phyloP scores from a whole-genome alignment of 2,329 filamentous ascomycete genomes.

The Aspergillus spinulosporus region DNA sequence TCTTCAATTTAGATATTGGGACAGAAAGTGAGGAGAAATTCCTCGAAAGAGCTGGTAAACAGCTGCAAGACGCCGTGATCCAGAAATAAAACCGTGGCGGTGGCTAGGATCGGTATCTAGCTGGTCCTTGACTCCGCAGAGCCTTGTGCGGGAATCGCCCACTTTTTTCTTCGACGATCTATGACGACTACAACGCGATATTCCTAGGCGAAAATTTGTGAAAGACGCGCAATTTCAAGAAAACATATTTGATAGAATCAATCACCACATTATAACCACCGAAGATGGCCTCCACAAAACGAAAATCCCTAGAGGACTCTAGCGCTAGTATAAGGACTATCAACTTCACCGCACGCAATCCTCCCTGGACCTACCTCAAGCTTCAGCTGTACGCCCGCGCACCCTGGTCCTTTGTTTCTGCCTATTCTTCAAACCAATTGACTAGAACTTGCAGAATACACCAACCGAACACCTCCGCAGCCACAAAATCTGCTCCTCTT shows the following conservation, averaged over 20 bases:
- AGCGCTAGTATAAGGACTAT: constrained; percentile 18
- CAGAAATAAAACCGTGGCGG: constrained; percentile 5
- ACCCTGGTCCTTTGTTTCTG: not conserved
- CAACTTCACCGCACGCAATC: constrained; percentile 44
- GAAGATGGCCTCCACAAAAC: constrained; percentile 21
- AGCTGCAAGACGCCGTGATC: constrained; percentile 22
- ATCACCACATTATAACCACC: too few species aligned
- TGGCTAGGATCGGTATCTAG: not conserved
- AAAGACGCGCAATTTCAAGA: not conserved
- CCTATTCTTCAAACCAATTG: not conserved
- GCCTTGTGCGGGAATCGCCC: constrained; percentile 5
- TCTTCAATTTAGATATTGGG: constrained; percentile 31
- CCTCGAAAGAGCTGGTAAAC: constrained; percentile 24
- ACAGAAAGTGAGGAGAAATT: constrained; percentile 34
- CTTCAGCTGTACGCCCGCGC: constrained; percentile 40
- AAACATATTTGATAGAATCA: too few species aligned
- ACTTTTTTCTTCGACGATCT: constrained; percentile 16
- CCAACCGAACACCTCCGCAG: constrained; percentile 27
- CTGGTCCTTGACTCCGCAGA: not conserved
- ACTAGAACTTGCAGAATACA: constrained; percentile 25
- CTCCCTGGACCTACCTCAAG: constrained; percentile 47
- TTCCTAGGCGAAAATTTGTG: not conserved
- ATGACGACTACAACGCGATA: not conserved
- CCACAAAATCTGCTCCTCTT: constrained; percentile 27
- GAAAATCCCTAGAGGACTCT: constrained; percentile 27